Evolutionary conservation across 192 early-diverging fungal genomes (phyloP).

Genomic region (Coemansia sp.): DNA sequence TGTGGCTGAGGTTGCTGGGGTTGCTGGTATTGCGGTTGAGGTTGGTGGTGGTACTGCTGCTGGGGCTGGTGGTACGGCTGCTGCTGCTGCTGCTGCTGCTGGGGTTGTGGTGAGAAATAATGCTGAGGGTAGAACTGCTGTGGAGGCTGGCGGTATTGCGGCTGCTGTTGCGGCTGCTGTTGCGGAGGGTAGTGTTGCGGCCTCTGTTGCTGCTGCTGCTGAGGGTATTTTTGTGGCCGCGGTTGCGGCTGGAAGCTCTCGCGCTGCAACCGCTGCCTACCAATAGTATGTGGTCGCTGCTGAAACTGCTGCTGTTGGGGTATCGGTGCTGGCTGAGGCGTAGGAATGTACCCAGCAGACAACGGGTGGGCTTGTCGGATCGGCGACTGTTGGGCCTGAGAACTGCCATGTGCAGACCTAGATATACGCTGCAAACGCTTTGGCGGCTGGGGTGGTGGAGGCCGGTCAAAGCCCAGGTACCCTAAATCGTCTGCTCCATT

Average conservation of each 20-base stretch:
- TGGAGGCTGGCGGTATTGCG: constrained; percentile 2
- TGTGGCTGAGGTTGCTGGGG: not conserved
- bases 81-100: constrained; percentile 4
- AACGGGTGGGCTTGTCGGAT: not conserved
- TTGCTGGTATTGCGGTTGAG: not conserved
- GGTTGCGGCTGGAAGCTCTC: constrained; percentile 13
- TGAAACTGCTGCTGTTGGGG: constrained; percentile 15
- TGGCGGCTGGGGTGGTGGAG: constrained; percentile 27
- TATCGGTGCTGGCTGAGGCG: not conserved
- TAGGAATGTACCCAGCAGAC: not conserved
- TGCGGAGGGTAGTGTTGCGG: constrained; percentile 7
- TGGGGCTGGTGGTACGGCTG: constrained; percentile 6
- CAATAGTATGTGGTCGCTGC: constrained; percentile 7
- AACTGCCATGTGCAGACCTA: constrained; percentile 12
- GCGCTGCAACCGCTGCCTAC: constrained; percentile 20
- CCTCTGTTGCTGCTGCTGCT: constrained; percentile 15
- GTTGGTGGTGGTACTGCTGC: constrained; percentile 23
- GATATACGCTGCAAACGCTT: constrained; percentile 47
- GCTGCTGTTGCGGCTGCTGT: constrained; percentile 3
- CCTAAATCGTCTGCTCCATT: constrained; percentile 16
- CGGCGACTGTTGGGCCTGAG: constrained; percentile 14
- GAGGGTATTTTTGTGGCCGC: constrained; percentile 7
- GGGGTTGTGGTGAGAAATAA: constrained; percentile 5
- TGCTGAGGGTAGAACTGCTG: constrained; percentile 13
- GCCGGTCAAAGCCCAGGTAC: constrained; percentile 34